phyloP scores from a whole-genome alignment of 1,284 basidiomycete genomes.

The Cryptococcus jaspeensis region DNA sequence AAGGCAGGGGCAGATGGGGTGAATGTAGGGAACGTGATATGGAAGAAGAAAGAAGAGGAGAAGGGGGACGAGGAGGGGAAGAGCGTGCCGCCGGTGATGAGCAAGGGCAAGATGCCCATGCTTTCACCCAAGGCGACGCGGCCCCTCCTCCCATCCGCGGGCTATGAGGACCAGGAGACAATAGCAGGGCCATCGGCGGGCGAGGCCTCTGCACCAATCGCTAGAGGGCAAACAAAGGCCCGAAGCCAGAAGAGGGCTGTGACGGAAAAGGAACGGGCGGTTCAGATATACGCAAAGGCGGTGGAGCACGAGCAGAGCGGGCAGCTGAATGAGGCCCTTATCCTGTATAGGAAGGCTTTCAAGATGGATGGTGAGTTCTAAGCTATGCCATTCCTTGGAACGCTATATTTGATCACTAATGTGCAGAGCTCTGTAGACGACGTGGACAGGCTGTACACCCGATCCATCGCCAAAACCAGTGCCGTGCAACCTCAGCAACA shows the following conservation, averaged over 20 bases:
- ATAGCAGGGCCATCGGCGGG: not conserved
- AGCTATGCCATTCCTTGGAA: not conserved
- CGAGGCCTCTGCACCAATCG: not conserved
- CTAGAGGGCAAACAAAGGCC: not conserved
- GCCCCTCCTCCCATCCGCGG: not conserved
- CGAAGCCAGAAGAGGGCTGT: slow-evolving; percentile 8
- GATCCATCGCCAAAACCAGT: slow-evolving; percentile 12
- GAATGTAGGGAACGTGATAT: slow-evolving; percentile 9
- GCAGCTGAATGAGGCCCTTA: slow-evolving; percentile 69
- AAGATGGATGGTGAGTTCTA: slow-evolving; percentile 58
- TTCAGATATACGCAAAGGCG: slow-evolving; percentile 67
- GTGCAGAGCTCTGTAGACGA: slow-evolving; percentile 26
- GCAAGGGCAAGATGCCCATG: not conserved
- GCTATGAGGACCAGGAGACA: not conserved
- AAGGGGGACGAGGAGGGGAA: slow-evolving; percentile 5
- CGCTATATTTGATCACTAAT: not conserved
- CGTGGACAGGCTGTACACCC: slow-evolving; percentile 39
- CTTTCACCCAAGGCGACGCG: not conserved
- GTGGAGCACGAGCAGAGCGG: slow-evolving; percentile 70
- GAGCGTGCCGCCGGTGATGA: not conserved
- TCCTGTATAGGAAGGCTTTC: slow-evolving; percentile 74
- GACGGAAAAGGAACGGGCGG: slow-evolving; percentile 52
- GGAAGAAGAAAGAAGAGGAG: slow-evolving; percentile 46
- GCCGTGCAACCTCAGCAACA: not conserved
- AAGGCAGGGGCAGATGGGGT: slow-evolving; percentile 25